These are phyloP conservation scores for Nakaseomyces bracarensis DNA, from an alignment of 1,139 yeast species.

Conservation along the genomic window DNA sequence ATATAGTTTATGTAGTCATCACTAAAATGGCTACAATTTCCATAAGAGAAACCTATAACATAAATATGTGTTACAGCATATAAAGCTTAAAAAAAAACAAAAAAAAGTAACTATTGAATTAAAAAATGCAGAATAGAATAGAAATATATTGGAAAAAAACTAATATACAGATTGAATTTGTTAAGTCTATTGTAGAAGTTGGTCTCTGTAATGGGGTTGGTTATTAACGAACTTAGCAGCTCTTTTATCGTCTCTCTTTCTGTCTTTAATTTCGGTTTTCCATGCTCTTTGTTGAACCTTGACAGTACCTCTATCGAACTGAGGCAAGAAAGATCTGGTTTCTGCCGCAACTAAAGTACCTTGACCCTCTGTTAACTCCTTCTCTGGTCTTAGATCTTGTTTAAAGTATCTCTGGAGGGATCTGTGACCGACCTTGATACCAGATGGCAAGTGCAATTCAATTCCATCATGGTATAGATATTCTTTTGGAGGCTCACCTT, in stretches of 20 bases:
- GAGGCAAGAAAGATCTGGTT: conserved; percentile 57
- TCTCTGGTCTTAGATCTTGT: conserved; percentile 72
- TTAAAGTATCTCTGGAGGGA: conserved; percentile 78
- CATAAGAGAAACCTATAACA: too few relatives aligned
- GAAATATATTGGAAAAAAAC: background rate
- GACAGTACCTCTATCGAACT: conserved; percentile 45
- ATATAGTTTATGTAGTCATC: too few relatives aligned
- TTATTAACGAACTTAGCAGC: conserved; percentile 74
- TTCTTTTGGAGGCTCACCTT: conserved; percentile 40
- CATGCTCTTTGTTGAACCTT: conserved; percentile 67
- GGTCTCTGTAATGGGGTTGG: conserved; percentile 91
- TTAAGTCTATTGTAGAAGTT: conserved; percentile 55
- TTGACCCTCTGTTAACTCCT: conserved; percentile 74
- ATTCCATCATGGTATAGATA: conserved; percentile 55
- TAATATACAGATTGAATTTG: background rate
- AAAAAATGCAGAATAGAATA: conserved; percentile 1
- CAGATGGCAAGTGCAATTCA: conserved; percentile 80
- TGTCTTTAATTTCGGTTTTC: conserved; percentile 60
- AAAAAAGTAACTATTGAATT: background rate
- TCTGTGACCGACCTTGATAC: conserved; percentile 83
- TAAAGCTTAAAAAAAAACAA: too few relatives aligned
- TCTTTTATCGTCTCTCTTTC: conserved; percentile 66
- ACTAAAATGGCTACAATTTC: too few relatives aligned
- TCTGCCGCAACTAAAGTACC: conserved; percentile 93
- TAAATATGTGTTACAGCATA: too few relatives aligned